Evolutionary conservation across 768 basidiomycete species (phyloP).

Genomic region (Mycena floridula): DNA sequence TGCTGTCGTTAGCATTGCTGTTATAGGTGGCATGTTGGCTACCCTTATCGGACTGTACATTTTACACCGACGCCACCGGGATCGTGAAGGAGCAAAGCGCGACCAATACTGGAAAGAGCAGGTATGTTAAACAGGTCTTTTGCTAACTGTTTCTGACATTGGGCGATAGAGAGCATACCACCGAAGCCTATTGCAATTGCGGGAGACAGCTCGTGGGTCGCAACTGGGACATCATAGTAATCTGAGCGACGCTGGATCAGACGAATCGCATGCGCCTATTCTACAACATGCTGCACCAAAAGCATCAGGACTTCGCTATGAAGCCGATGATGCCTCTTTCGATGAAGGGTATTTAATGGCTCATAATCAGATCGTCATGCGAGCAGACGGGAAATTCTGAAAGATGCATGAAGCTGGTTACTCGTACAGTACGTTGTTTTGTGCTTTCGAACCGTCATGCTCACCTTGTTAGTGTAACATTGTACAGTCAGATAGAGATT

Average conservation of each 20-base stretch:
- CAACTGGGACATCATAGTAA: conserved; percentile 41
- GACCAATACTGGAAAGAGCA: conserved; percentile 89
- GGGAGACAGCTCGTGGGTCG: conserved; percentile 63
- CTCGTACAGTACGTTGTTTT: too few species aligned
- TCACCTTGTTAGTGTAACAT: too few species aligned
- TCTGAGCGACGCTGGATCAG: conserved; percentile 45
- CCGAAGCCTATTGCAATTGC: conserved; percentile 75
- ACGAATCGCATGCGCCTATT: conserved; percentile 53
- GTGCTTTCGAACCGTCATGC: too few species aligned
- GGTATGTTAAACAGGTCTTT: too few species aligned
- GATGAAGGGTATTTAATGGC: conserved; percentile 44
- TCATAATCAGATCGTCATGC: conserved; percentile 18
- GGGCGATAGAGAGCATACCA: conserved; percentile 65
- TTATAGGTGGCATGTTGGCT: conserved; percentile 75
- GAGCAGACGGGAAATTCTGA: conserved; percentile 33
- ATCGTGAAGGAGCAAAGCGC: conserved; percentile 75
- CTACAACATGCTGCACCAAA: conserved; percentile 42
- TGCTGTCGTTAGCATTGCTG: conserved; percentile 60
- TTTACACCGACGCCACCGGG: conserved; percentile 66
- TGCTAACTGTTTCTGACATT: conserved; percentile 6
- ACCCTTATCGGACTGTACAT: conserved; percentile 65
- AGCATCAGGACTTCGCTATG: conserved; percentile 49
- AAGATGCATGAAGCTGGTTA: too few species aligned
- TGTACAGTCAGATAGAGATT: too few species aligned
- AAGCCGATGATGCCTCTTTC: conserved; percentile 44